Evolutionary conservation across 352 stramenopile species (phyloP), one percentile per base, ranked within the genome.

Genomic region (Aphanomyces stellatus): DNA sequence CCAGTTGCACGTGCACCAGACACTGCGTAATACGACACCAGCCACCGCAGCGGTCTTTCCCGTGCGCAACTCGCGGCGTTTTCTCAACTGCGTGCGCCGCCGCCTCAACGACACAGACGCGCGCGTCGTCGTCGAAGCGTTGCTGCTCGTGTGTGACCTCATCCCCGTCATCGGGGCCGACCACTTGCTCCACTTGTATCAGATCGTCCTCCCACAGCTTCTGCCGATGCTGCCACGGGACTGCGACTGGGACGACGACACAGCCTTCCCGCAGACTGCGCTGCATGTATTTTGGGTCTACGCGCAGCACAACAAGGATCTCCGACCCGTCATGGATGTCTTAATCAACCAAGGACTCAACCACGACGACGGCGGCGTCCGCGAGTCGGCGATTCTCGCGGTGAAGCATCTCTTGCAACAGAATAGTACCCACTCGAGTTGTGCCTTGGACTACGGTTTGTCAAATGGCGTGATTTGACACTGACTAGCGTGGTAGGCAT

Each of bases 201-300:
- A 88, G 67, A 79, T 92, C 53, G 53, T 92, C 33, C 66, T 92
- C 7, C 81, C 80, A 31, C 81, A 89, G 69, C 64, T 92, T n/a
- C 74, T 89, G 19, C 57, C 73, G 28, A 74, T 69, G 41, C 66
- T 92, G 35, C 63, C 78, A 1, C 11, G 2, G 53, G 69, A 53
- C 46, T 63, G n/a, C 24, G 41, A 67, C 57, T 40, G 30, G 4
- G 24, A 35, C 8, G 37, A 51, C 7, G 51, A 51, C 4, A 24
- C 27, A 42, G 43, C 51, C 17, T 64, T 88, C 19, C 67, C 87
- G 22, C 76, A 87, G 34, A 78, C 87, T n/a, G 74, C 80, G 31
- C 81, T 82, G 51, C 72, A 78, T 22, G 76, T 90, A 11, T 86
- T 92, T 68, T 81, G 74, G 43, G 85, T 81, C 63, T 92, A 83